These are phyloP conservation scores for Echium plantagineum DNA, from an alignment of 257 asterid species.

Conservation along the genomic window DNA sequence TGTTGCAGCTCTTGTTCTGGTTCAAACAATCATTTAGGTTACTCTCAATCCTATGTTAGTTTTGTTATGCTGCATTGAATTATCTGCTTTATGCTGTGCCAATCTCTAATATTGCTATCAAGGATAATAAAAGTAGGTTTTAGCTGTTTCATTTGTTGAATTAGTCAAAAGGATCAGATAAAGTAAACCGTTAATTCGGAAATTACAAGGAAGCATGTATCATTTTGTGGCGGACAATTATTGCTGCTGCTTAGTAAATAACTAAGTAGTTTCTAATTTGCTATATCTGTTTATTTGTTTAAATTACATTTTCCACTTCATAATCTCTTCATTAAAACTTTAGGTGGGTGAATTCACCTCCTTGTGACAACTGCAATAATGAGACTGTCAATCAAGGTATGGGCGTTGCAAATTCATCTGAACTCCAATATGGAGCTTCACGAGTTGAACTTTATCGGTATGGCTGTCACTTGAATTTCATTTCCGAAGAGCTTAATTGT, in stretches of 20 bases:
- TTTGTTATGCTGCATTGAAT: neutral
- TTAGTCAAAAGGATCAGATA: neutral
- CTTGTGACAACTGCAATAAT: constrained; percentile 65
- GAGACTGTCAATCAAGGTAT: constrained; percentile 64
- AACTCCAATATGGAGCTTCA: constrained; percentile 64
- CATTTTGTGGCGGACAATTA: neutral
- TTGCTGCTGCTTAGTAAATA: neutral
- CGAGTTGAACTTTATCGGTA: constrained; percentile 84
- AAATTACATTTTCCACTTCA: neutral
- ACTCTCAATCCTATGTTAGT: constrained; percentile 7
- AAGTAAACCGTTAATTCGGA: neutral
- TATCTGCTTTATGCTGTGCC: neutral
- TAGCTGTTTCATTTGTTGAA: neutral
- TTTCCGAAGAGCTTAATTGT: neutral
- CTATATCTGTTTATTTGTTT: neutral
- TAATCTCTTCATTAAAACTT: constrained; percentile 14
- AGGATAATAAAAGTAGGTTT: neutral
- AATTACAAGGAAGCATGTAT: neutral
- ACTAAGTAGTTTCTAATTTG: neutral
- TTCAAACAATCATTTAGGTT: constrained; percentile 96
- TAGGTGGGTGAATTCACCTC: constrained; percentile 95
- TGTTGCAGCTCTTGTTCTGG: constrained; percentile 93
- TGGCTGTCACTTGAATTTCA: neutral
- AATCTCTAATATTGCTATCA: too few species aligned
- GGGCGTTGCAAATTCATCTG: constrained; percentile 58